These are phyloP conservation scores for Amoeboaphelidium protococcarum DNA, from an alignment of 371 early-diverging fungal species.

Conservation along the genomic window DNA sequence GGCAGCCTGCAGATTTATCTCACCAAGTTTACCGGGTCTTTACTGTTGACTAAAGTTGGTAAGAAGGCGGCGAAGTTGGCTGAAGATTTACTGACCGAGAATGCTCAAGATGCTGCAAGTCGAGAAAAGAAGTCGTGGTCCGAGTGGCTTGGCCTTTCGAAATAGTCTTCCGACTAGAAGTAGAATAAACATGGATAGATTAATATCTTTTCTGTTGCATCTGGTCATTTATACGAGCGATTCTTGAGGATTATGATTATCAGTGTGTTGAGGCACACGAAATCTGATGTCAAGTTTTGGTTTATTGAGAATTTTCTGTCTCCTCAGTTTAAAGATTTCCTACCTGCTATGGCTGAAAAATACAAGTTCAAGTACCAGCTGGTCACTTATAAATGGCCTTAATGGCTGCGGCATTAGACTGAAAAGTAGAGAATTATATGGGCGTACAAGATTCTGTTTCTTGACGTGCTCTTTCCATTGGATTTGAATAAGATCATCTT, in stretches of 20 bases:
- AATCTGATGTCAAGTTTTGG: constrained; percentile 80
- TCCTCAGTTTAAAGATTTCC: constrained; percentile 68
- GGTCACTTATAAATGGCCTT: constrained; percentile 90
- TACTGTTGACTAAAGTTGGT: too few species aligned
- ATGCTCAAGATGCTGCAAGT: too few species aligned
- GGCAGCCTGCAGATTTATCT: too few species aligned
- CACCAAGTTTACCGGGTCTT: too few species aligned
- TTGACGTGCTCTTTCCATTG: constrained; percentile 86
- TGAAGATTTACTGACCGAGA: too few species aligned
- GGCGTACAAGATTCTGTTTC: constrained; percentile 87
- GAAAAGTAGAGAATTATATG: constrained; percentile 90
- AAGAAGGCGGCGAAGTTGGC: too few species aligned
- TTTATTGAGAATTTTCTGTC: constrained; percentile 87
- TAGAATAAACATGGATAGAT: constrained; percentile 14
- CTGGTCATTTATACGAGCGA: constrained; percentile 85
- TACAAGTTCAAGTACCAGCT: constrained; percentile 70
- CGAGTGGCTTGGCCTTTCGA: background rate
- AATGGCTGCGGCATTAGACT: constrained; percentile 64
- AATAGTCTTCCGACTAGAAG: background rate
- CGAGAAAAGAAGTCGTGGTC: too few species aligned
- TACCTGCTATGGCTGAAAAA: constrained; percentile 56
- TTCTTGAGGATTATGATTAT: constrained; percentile 85
- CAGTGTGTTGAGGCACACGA: constrained; percentile 60
- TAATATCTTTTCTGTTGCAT: constrained; percentile 87
- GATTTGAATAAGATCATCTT: constrained; percentile 80